These are phyloP conservation scores for baker's yeast (Saccharomyces cerevisiae) DNA, from an alignment of 805 yeast species.

Conservation along the genomic window DNA sequence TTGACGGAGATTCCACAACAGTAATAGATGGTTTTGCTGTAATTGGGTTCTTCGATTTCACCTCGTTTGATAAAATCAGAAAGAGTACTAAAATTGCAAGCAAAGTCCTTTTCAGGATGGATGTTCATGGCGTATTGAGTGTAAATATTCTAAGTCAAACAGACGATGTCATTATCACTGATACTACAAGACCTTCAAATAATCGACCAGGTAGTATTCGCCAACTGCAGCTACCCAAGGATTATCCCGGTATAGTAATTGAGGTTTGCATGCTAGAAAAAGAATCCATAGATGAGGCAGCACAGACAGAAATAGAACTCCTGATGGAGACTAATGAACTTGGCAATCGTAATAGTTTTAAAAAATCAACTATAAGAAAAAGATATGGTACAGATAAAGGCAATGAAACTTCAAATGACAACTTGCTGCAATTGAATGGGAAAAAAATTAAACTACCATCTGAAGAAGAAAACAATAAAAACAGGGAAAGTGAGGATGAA, in stretches of 20 bases:
- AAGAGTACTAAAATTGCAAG: constrained; percentile 44
- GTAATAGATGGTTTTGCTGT: constrained; percentile 24
- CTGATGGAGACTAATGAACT: constrained; percentile 20
- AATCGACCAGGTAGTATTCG: background rate
- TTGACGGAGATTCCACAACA: constrained; percentile 23
- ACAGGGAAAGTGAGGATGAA: constrained; percentile 1
- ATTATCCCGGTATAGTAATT: constrained; percentile 36
- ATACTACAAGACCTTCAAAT: constrained; percentile 14
- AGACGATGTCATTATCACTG: constrained; percentile 22
- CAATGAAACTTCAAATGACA: background rate
- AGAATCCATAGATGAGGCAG: constrained; percentile 21
- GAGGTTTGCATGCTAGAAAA: constrained; percentile 33
- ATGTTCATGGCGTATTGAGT: constrained; percentile 40
- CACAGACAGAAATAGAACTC: constrained; percentile 18
- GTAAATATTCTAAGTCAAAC: constrained; percentile 38
- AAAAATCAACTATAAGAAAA: background rate
- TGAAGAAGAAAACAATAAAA: background rate
- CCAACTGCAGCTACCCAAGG: constrained; percentile 25
- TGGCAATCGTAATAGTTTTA: background rate
- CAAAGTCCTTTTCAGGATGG: constrained; percentile 48
- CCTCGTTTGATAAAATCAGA: constrained; percentile 39
- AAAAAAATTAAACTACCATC: background rate
- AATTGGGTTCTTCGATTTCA: constrained; percentile 44
- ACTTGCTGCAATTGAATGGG: background rate
- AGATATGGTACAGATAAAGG: background rate